Evolutionary conservation across 2,329 filamentous ascomycete species (phyloP), one percentile per base, ranked within the genome.

Genomic region (Didymellaceae sp.): DNA sequence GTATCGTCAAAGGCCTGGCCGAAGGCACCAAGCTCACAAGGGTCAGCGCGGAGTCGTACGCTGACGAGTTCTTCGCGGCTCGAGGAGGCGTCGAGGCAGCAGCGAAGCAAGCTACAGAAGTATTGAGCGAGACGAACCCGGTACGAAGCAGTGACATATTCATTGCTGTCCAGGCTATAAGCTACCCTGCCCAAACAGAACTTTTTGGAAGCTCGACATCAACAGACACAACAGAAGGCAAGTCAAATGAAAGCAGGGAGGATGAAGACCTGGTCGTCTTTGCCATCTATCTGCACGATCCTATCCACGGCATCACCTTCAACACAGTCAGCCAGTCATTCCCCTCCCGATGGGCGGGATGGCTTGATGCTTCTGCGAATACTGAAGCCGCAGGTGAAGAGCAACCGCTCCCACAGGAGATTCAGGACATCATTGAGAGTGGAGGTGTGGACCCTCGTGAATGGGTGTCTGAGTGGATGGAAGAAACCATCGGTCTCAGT

Each of bases 381-480:
- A 60, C 60, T 6, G 62, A 68, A 30, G 61, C 54, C 7, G 68
- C 55, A 8, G 67, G 59, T 20, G 81, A 80, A 51, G 79, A 81
- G 20, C 76, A 81, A 33, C 74, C 77, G 78, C 74, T 92, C 25
- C 93, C 94, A 0, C 88, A 90, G 21, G 91, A 92, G 67, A 97
- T 99, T 63, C 82, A 84, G 17, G 89, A 93, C 59, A 96, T 97
- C 57, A 85, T 99, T 40, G 78, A 83, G 47, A 79, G 75, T 42
- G 86, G 86, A 13, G 86, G 85, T 8, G 90, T 97, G 2, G 94
- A 99, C 68, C 94, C 94, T 0, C 82, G 94, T 50, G 94, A 99
- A 73, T 99, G 94, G 94, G 90, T 96, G 28, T 89, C 92, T 3
- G 94, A 97, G 74, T 99, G 94, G 94, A 83, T 99, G 37, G 93